A percentile compares a stretch with the other conserved stretches of the same genome.
phyloP scores from a whole-genome alignment of 2,329 filamentous ascomycete genomes.

The Macrophomina phaseolina region DNA sequence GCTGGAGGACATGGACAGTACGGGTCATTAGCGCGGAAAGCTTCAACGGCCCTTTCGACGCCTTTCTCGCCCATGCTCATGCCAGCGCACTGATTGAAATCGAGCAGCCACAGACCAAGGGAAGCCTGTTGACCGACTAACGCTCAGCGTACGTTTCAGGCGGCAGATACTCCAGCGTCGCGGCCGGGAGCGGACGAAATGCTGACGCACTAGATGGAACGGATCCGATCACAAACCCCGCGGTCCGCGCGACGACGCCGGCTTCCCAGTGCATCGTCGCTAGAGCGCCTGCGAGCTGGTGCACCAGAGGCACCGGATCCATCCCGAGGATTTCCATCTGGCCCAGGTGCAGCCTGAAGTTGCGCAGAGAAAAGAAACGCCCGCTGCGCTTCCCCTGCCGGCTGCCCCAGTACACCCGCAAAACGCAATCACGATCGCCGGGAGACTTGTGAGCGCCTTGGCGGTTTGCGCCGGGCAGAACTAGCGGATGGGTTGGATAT shows the following conservation, averaged over 20 bases:
- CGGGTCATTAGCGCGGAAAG: conserved; percentile 59
- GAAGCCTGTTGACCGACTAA: background rate
- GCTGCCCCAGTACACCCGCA: conserved; percentile 57
- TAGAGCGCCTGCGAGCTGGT: conserved; percentile 59
- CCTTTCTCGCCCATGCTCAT: conserved; percentile 48
- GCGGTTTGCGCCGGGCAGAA: background rate
- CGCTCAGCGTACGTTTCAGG: background rate
- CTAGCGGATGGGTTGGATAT: background rate
- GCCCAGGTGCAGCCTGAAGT: conserved; percentile 57
- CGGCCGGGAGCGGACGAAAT: background rate
- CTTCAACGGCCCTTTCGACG: conserved; percentile 48
- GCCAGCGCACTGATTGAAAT: conserved; percentile 65
- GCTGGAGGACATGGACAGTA: conserved; percentile 49
- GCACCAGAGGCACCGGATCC: conserved; percentile 18
- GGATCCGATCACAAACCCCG: conserved; percentile 61
- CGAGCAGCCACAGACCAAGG: conserved; percentile 50
- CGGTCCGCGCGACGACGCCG: conserved; percentile 57
- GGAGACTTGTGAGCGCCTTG: background rate
- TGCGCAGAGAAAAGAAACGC: conserved; percentile 52
- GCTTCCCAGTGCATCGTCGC: conserved; percentile 59
- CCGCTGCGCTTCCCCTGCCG: conserved; percentile 33
- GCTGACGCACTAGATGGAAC: background rate
- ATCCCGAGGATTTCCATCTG: conserved; percentile 53
- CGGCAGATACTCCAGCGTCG: background rate
- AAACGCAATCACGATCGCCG: conserved; percentile 51